A percentile compares a stretch with the other conserved stretches of the same genome.
Evolutionary conservation across 805 yeast species (phyloP).

Genomic region (Ogataea pilisensis): DNA sequence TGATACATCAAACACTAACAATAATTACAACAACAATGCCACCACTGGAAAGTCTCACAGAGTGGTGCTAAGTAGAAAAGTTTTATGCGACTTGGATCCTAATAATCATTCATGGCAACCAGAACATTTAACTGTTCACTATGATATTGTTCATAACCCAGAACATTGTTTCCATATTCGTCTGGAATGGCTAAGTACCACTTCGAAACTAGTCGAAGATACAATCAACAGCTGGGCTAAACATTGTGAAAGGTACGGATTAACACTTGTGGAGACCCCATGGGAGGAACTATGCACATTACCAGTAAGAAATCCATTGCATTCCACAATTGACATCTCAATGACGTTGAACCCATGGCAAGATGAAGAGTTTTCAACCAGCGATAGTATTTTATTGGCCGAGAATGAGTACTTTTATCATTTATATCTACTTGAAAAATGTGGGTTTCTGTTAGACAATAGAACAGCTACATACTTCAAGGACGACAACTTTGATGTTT

Average conservation of each 20-base stretch:
- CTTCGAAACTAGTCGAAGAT: conserved; percentile 82
- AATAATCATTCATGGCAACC: conserved; percentile 64
- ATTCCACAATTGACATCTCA: conserved; percentile 69
- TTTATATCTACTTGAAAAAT: conserved; percentile 58
- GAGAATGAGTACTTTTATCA: conserved; percentile 73
- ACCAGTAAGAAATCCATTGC: conserved; percentile 79
- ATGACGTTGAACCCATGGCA: conserved; percentile 70
- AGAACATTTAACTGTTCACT: conserved; percentile 78
- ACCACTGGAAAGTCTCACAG: neutral
- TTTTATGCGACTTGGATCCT: conserved; percentile 75
- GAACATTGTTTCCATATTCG: conserved; percentile 91
- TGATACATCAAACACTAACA: neutral
- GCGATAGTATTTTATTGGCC: conserved; percentile 33
- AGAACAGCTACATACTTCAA: conserved; percentile 64
- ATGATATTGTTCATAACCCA: conserved; percentile 90
- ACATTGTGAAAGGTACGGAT: conserved; percentile 79
- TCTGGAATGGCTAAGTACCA: conserved; percentile 88
- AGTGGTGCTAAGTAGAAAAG: conserved; percentile 62
- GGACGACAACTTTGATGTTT: conserved; percentile 52
- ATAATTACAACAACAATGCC: neutral
- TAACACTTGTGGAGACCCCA: conserved; percentile 81
- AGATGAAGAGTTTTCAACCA: conserved; percentile 44
- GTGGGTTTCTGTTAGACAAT: conserved; percentile 80
- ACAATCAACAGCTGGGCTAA: conserved; percentile 73
- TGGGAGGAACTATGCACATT: conserved; percentile 80